Conservation (phyloP, 129 eudicot species). For the Flaveria trinervia region DNA sequence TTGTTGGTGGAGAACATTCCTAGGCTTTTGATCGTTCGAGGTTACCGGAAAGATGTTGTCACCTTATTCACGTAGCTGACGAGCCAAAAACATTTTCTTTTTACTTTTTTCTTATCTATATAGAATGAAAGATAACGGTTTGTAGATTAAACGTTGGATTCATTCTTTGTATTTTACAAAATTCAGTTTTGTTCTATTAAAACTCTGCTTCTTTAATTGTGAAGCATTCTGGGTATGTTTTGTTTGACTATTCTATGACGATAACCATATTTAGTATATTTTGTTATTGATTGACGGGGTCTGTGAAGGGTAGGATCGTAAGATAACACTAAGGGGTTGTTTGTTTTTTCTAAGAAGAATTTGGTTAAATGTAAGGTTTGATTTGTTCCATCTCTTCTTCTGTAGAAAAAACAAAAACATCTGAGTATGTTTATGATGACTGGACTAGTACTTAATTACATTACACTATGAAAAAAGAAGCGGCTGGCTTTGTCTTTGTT, state of each 20-base stretch:
- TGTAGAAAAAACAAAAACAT: too few species aligned
- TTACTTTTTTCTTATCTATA: background rate
- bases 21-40: conserved; percentile 91
- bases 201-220: conserved; percentile 23
- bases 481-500: too few species aligned
- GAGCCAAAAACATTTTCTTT: background rate
- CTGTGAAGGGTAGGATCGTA: too few species aligned
- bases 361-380: too few species aligned
- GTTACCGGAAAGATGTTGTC: conserved; percentile 90
- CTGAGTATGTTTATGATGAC: too few species aligned
- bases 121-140: conserved; percentile 20
- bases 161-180: conserved; percentile 43
- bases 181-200: conserved; percentile 34
- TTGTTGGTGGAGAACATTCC: conserved; percentile 95
- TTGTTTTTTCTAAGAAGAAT: too few species aligned
- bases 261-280: too few species aligned
- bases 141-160: conserved; percentile 43
- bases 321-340: too few species aligned
- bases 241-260: background rate
- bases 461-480: too few species aligned
- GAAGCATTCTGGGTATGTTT: conserved; percentile 12
- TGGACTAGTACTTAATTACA: too few species aligned
- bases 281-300: too few species aligned
- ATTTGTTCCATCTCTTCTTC: too few species aligned
- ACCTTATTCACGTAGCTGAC: conserved; percentile 84